A percentile compares a stretch with the other conserved stretches of the same genome.
phyloP scores from a whole-genome alignment of 2,329 filamentous ascomycete species.

The Penicillium sclerotigenum region DNA sequence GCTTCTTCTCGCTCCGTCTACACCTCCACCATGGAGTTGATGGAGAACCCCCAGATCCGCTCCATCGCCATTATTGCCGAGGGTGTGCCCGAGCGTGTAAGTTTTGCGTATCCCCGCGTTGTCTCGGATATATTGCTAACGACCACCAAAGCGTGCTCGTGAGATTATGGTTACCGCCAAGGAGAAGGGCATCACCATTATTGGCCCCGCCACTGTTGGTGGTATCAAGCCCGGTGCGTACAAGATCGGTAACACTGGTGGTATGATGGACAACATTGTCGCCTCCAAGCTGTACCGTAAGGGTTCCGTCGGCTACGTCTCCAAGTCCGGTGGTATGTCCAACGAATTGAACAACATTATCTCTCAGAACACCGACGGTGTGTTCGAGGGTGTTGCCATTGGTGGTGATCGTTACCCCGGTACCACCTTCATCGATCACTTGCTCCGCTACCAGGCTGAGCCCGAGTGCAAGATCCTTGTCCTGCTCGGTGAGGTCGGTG shows the following conservation, averaged over 20 bases:
- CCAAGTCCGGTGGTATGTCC: constrained; percentile 99
- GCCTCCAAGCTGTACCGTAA: constrained; percentile 99
- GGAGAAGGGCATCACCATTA: constrained; percentile 99
- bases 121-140: not conserved
- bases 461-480: constrained; percentile 97
- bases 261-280: constrained; percentile 99
- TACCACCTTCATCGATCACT: constrained; percentile 98
- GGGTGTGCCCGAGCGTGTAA: constrained; percentile 94
- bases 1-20: constrained; percentile 98
- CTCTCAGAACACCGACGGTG: constrained; percentile 91
- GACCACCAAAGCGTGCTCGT: constrained; percentile 69
- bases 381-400: constrained; percentile 98
- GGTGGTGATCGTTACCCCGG: constrained; percentile 98
- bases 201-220: constrained; percentile 96
- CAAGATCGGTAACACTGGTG: constrained; percentile 99
- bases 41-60: constrained; percentile 95
- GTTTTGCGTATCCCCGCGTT: not conserved
- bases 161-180: constrained; percentile 95
- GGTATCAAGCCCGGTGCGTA: constrained; percentile 99
- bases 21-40: constrained; percentile 96
- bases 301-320: constrained; percentile 97
- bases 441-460: constrained; percentile 93
- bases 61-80: constrained; percentile 99
- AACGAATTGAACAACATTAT: constrained; percentile 99
- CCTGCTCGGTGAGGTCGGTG: constrained; percentile 95